A percentile compares a stretch with the other conserved stretches of the same genome.
phyloP scores from a whole-genome alignment of 169 alveolate genomes.

The Plasmodium knowlesi region DNA sequence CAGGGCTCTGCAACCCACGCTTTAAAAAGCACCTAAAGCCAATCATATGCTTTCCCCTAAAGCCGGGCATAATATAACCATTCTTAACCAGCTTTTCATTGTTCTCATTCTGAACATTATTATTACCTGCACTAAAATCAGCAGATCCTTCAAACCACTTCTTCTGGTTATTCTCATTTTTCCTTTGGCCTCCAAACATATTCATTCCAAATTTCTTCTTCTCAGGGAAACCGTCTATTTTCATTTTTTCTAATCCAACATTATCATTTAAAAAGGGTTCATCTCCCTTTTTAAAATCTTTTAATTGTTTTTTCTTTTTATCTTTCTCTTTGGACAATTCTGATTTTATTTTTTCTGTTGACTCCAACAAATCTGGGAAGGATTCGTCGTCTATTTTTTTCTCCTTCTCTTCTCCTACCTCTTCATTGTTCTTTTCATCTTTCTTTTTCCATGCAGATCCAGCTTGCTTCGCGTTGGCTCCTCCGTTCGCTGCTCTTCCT shows the following conservation, averaged over 20 bases:
- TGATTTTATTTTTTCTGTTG: constrained; percentile 72
- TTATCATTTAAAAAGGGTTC: constrained; percentile 13
- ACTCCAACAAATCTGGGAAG: constrained; percentile 64
- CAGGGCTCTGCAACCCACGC: constrained; percentile 46
- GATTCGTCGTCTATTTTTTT: constrained; percentile 71
- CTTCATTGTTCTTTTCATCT: constrained; percentile 34
- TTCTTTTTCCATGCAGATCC: constrained; percentile 69
- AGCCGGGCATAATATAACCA: constrained; percentile 56
- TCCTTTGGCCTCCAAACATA: constrained; percentile 25
- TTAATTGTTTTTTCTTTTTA: constrained; percentile 53
- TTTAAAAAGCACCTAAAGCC: constrained; percentile 72
- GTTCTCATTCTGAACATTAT: neutral
- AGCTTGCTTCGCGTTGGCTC: constrained; percentile 32
- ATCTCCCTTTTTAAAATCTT: constrained; percentile 49
- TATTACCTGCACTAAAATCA: constrained; percentile 7
- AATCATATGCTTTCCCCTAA: constrained; percentile 67
- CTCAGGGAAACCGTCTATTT: constrained; percentile 6
- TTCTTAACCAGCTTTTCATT: constrained; percentile 1
- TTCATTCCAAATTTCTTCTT: constrained; percentile 47
- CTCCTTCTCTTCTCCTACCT: constrained; percentile 58
- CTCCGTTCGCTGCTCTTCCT: constrained; percentile 62
- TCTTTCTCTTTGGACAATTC: constrained; percentile 55
- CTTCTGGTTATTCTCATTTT: constrained; percentile 32
- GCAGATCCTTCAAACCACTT: constrained; percentile 38
- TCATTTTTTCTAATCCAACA: constrained; percentile 13